Base-by-base conservation (phyloP, 2,329 filamentous ascomycete species). In the Fusarium coffeatum region DNA sequence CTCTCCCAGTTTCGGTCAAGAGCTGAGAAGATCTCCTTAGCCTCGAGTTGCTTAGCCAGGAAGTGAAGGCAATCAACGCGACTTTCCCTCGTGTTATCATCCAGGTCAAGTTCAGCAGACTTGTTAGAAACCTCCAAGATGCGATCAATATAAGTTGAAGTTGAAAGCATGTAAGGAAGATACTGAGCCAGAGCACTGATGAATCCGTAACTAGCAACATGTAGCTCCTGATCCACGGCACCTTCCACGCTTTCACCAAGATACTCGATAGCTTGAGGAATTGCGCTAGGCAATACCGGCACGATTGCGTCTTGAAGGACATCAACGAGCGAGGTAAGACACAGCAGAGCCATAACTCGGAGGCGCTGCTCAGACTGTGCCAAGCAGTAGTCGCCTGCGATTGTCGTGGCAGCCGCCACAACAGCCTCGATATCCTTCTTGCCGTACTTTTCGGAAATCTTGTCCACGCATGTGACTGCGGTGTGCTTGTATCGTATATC, bases 371-470 rank as follows among this genome's bases (percentile, higher is more conserved):
- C 92, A 15, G 86, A 80, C 77, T 92, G 90, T 40, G 92, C 92
- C 50, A 98, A 86, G 68, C 93, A 95, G 69, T 92, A 85, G 57
- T 89, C 83, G 43, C 94, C 90, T 40, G 92, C 90, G 73, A 99
- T 91, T 3, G 91, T 91, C 63, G 89, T 85, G 7, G 94, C 93
- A 8, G 94, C 92, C 7, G 88, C 87, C 27, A 92, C 86, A 46
- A 97, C 92, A 46, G 89, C 90, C 71, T 92, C 89, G 3, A 92
- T 85, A 75, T 97, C 93, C 78, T 94, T 97, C 84, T 96, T 97
- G 72, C 96, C 97, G 78, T 97, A 98, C 78, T 95, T 95, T 80
- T 98, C 94, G 4, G 93, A 89, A 68, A 99, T 97, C 79, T 93
- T 93, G 81, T 98, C 94, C 46, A 98, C 91, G 74, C 95, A 98